Conservation (phyloP, 768 basidiomycete genomes). For the Collybiopsis confluens region DNA sequence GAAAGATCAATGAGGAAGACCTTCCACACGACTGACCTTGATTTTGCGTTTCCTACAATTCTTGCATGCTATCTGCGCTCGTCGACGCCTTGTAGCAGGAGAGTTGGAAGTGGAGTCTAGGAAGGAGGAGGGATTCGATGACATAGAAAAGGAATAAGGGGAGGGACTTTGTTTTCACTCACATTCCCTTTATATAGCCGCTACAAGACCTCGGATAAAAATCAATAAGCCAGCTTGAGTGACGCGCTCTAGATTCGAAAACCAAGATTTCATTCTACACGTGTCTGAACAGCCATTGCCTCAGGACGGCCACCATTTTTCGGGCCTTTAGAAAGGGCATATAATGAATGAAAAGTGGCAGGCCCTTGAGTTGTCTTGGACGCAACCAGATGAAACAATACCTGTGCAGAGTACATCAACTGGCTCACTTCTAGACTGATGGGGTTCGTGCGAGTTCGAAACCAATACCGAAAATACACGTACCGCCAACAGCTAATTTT, state of each 20-base stretch:
- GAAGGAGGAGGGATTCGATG: conserved; percentile 1
- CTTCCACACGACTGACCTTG: too few relatives aligned
- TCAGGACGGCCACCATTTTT: not conserved
- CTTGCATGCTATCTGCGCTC: conserved; percentile 51
- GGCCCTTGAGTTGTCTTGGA: conserved; percentile 5
- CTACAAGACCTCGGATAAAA: conserved; percentile 1
- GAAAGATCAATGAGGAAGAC: conserved; percentile 3
- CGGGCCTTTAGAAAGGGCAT: not conserved
- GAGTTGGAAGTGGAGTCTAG: conserved; percentile 3
- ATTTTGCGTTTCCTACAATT: conserved; percentile 51
- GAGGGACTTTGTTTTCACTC: too few relatives aligned
- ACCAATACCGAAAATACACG: not conserved
- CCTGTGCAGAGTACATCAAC: conserved; percentile 6
- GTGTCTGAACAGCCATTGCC: conserved; percentile 1
- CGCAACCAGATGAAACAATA: conserved; percentile 5
- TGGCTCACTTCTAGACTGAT: conserved; percentile 2
- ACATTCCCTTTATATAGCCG: not conserved
- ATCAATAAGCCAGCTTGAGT: not conserved
- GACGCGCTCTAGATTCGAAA: conserved; percentile 2
- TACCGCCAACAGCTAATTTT: too few relatives aligned
- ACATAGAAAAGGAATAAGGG: not conserved
- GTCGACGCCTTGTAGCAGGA: conserved; percentile 20
- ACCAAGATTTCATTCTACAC: conserved; percentile 10
- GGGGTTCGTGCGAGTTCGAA: not conserved
- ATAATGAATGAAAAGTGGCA: conserved; percentile 1